Percentiles rank a stretch among this genome's conserved stretches.
phyloP scores from a whole-genome alignment of 352 stramenopile genomes.

The Stramenopiles sp. region DNA sequence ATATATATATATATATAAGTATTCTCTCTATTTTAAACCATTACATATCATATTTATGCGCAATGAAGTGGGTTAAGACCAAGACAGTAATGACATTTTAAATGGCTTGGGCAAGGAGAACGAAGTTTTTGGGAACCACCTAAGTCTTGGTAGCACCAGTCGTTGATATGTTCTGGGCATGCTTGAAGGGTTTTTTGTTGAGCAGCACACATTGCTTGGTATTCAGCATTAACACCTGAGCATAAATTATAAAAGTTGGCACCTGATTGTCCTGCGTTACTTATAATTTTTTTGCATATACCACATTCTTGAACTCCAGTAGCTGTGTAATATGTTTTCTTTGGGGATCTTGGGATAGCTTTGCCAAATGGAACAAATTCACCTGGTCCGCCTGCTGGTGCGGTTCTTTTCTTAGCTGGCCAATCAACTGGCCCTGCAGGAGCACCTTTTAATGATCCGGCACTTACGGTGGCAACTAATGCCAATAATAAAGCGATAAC shows the following conservation, averaged over 20 bases:
- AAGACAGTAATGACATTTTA: background rate
- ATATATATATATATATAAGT: too few species aligned
- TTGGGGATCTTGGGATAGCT: background rate
- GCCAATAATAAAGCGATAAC: background rate
- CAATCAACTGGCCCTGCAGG: background rate
- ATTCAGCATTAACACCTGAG: background rate
- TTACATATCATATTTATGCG: too few species aligned
- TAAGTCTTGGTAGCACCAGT: conserved; percentile 3
- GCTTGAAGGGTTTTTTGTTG: background rate
- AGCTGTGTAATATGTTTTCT: background rate
- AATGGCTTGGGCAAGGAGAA: background rate
- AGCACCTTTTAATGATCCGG: background rate
- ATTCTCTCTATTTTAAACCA: too few species aligned
- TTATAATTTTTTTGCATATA: background rate
- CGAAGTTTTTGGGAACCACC: background rate
- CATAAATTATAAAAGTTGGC: background rate
- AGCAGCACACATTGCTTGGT: background rate
- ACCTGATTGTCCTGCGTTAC: background rate
- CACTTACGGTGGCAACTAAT: background rate
- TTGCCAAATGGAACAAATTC: background rate
- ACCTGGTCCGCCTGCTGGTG: background rate
- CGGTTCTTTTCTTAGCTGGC: background rate
- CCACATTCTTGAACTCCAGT: conserved; percentile 1
- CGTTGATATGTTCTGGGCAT: background rate
- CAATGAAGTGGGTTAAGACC: conserved; percentile 1